A percentile compares a stretch with the other conserved stretches of the same genome.
Evolutionary conservation across 2,329 filamentous ascomycete species (phyloP).

Genomic region (Colletotrichum sp.): DNA sequence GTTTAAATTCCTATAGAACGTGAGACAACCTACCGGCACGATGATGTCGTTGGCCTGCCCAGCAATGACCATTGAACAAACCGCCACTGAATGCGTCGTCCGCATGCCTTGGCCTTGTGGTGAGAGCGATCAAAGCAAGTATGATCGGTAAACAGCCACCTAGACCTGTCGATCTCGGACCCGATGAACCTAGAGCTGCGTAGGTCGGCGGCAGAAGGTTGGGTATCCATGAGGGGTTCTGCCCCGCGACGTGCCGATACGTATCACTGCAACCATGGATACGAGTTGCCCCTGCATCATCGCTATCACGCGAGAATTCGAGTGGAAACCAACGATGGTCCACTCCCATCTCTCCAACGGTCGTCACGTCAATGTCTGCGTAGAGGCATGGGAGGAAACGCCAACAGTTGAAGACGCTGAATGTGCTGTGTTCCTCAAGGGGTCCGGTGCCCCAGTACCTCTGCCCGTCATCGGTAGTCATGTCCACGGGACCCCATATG

Average conservation of each 20-base stretch:
- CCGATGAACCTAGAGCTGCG: constrained; percentile 5
- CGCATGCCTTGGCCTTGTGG: background rate
- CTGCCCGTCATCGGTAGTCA: background rate
- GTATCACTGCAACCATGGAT: constrained; percentile 25
- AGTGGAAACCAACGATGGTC: constrained; percentile 30
- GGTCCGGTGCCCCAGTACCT: background rate
- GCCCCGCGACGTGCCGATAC: constrained; percentile 31
- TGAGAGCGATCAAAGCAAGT: constrained; percentile 42
- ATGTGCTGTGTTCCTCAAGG: background rate
- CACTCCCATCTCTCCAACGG: constrained; percentile 11
- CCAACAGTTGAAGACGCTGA: constrained; percentile 22
- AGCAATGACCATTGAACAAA: constrained; percentile 9
- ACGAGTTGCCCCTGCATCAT: constrained; percentile 22
- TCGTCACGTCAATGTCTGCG: background rate
- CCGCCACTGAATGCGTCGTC: constrained; percentile 1
- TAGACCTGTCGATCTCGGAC: constrained; percentile 33
- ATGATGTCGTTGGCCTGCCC: background rate
- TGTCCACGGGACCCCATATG: background rate
- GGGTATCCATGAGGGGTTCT: constrained; percentile 41
- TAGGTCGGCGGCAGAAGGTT: constrained; percentile 38
- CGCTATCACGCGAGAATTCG: constrained; percentile 28
- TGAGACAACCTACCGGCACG: background rate
- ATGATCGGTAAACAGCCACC: constrained; percentile 42
- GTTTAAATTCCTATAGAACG: background rate
- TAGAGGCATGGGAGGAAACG: constrained; percentile 14